Conservation (phyloP, 1,284 basidiomycete genomes). For the Ganoderma boninense region DNA sequence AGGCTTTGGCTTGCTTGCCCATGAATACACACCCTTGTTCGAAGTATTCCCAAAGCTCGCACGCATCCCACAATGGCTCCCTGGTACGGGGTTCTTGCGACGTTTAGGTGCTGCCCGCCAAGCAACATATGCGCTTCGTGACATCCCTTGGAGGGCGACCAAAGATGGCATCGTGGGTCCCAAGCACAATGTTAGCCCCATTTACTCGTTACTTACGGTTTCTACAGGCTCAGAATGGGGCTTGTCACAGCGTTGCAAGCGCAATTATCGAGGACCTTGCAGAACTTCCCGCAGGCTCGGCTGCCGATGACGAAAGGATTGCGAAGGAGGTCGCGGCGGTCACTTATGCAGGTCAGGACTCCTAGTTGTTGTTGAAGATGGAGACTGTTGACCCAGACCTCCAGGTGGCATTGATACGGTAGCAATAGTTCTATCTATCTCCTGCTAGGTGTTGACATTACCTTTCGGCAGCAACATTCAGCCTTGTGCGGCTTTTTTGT, state of each 20-base stretch:
- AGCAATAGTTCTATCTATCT: background rate
- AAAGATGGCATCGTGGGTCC: constrained; percentile 1
- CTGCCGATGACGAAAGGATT: constrained; percentile 7
- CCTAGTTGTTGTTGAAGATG: background rate
- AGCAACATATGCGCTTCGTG: background rate
- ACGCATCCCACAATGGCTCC: constrained; percentile 20
- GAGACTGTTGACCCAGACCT: background rate
- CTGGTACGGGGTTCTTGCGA: constrained; percentile 18
- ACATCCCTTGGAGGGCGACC: constrained; percentile 4
- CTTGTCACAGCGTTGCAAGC: constrained; percentile 5
- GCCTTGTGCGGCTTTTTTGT: constrained; percentile 33
- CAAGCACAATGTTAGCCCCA: background rate
- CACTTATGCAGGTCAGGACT: constrained; percentile 12
- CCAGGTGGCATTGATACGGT: constrained; percentile 24
- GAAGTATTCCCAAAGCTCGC: constrained; percentile 16
- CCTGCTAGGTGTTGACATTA: background rate
- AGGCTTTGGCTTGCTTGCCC: constrained; percentile 5
- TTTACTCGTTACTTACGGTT: background rate
- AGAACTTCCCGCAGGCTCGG: background rate
- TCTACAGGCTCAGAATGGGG: background rate
- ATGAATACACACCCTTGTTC: constrained; percentile 10
- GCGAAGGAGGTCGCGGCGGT: constrained; percentile 15
- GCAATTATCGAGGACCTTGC: constrained; percentile 7
- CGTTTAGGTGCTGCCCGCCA: background rate
- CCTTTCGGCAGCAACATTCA: constrained; percentile 30